Percentiles rank a stretch among this genome's conserved stretches.
These are phyloP conservation scores for Leptodermis oblonga DNA, from an alignment of 257 asterid species.

Conservation along the genomic window DNA sequence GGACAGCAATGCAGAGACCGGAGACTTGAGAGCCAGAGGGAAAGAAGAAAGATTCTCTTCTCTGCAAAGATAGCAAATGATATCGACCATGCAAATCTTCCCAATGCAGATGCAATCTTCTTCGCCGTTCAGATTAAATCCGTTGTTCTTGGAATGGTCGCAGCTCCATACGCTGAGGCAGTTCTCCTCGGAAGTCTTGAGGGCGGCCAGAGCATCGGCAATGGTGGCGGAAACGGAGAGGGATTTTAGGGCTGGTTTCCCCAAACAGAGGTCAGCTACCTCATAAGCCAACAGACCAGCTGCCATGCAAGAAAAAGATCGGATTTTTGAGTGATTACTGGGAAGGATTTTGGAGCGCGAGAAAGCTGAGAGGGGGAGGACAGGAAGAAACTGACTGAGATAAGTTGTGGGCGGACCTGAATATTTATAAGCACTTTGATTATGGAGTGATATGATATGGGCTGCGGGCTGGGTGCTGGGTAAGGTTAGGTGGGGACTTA, in stretches of 20 bases:
- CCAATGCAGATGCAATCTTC: constrained; percentile 54
- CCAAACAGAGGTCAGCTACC: constrained; percentile 91
- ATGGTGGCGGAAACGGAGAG: constrained; percentile 60
- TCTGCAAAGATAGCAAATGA: constrained; percentile 58
- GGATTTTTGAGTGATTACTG: no score
- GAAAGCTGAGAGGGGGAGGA: background rate
- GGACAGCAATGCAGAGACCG: constrained; percentile 55
- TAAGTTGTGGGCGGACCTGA: no score
- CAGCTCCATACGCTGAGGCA: constrained; percentile 75
- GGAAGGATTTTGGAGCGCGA: background rate
- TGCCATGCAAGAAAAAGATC: constrained; percentile 56
- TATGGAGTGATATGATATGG: no score
- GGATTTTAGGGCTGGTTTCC: constrained; percentile 78
- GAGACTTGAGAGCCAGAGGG: constrained; percentile 48
- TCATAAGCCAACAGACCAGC: constrained; percentile 42
- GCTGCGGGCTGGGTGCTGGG: no score
- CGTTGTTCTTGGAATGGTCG: constrained; percentile 37
- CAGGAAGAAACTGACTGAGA: background rate
- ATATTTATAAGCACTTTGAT: background rate
- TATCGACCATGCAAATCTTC: constrained; percentile 75
- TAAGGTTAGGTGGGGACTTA: no score
- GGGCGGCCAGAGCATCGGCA: constrained; percentile 59
- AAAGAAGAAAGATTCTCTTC: constrained; percentile 56
- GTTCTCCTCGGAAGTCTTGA: constrained; percentile 41
- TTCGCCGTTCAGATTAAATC: background rate